Evolutionary conservation across 495 filamentous ascomycete genomes (phyloP).

Genomic region (Aspergillus heteromorphus): DNA sequence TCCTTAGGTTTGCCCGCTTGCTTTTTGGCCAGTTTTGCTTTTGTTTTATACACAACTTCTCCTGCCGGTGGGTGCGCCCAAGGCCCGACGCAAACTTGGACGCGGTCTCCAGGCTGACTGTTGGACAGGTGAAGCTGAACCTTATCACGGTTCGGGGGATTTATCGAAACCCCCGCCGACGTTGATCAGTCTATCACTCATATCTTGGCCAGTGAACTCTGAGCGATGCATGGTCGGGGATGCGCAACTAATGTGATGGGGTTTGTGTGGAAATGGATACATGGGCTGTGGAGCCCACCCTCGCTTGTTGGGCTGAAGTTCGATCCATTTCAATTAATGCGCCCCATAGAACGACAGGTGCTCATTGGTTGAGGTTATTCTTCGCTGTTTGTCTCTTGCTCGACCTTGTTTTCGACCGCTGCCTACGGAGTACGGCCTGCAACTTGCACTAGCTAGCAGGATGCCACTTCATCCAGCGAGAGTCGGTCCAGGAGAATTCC

Average conservation of each 20-base stretch:
- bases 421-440: background rate
- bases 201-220: constrained; percentile 4
- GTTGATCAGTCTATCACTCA: constrained; percentile 17
- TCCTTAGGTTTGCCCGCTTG: background rate
- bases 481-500: background rate
- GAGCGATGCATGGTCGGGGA: constrained; percentile 6
- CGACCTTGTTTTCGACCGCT: background rate
- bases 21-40: background rate
- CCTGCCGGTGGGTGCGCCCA: too few relatives aligned
- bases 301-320: background rate
- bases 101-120: background rate
- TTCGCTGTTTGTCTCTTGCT: background rate
- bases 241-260: constrained; percentile 2
- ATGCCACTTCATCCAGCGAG: background rate
- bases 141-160: constrained; percentile 17
- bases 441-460: background rate
- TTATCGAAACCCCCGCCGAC: constrained; percentile 1
- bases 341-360: background rate
- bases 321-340: background rate
- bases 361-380: background rate
- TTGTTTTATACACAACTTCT: background rate
- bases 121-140: constrained; percentile 9
- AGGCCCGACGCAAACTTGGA: background rate
- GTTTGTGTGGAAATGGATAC: constrained; percentile 9
- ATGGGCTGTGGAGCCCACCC: constrained; percentile 14